Conservation (phyloP, 805 yeast genomes). For the Cyberlindnera petersonii region DNA sequence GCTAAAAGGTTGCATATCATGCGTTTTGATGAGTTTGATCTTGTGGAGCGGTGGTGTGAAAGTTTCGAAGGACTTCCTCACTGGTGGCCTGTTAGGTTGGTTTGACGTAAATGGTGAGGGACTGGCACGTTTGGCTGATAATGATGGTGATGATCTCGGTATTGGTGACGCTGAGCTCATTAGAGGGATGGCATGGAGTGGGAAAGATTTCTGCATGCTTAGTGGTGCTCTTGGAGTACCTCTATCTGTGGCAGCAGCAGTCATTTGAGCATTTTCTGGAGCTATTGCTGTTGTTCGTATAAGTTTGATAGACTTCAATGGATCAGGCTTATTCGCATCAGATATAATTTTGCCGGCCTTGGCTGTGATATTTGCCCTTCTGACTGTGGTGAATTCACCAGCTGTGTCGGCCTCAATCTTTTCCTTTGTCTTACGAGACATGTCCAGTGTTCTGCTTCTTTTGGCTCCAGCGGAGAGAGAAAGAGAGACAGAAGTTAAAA, state of each 20-base stretch:
- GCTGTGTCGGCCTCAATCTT: conserved; percentile 19
- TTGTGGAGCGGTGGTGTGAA: too few relatives aligned
- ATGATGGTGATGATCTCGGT: too few relatives aligned
- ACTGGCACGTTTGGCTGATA: too few relatives aligned
- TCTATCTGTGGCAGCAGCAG: background rate
- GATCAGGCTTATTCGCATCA: conserved; percentile 9
- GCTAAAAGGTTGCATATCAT: too few relatives aligned
- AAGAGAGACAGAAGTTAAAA: background rate
- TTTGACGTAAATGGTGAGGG: too few relatives aligned
- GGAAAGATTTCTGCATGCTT: too few relatives aligned
- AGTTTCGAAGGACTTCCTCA: too few relatives aligned
- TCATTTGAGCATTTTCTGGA: background rate
- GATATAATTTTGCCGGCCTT: conserved; percentile 7
- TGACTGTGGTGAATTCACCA: conserved; percentile 21
- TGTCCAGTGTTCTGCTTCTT: background rate
- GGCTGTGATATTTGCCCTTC: conserved; percentile 18
- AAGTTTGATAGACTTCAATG: conserved; percentile 6
- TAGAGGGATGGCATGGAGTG: too few relatives aligned
- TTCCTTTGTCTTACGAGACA: background rate
- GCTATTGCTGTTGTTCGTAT: background rate
- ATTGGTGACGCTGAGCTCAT: too few relatives aligned
- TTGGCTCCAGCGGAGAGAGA: background rate
- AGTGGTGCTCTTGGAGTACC: too few relatives aligned
- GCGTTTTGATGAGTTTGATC: conserved; percentile 6
- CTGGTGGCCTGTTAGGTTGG: too few relatives aligned